These are phyloP conservation scores for Tolypocladium tropicale DNA, from an alignment of 2,329 filamentous ascomycete genomes.

Conservation along the genomic window DNA sequence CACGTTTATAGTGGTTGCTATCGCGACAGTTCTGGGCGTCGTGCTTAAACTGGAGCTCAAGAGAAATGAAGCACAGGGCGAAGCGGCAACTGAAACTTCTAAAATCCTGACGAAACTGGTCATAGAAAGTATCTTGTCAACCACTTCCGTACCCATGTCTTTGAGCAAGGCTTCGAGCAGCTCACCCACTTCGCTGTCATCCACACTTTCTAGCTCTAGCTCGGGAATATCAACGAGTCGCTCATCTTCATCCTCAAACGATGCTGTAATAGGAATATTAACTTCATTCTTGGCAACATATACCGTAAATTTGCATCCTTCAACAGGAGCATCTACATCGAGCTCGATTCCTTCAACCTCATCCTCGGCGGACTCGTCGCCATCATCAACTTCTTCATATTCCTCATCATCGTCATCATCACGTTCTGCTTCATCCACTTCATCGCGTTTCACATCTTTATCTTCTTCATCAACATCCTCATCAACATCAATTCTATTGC, in stretches of 20 bases:
- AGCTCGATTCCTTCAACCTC: background rate
- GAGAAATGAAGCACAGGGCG: background rate
- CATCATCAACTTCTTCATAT: background rate
- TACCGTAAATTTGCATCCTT: background rate
- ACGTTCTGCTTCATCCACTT: background rate
- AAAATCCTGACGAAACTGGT: background rate
- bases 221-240: background rate
- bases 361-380: background rate
- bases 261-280: background rate
- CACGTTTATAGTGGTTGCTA: conserved; percentile 2
- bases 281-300: background rate
- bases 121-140: background rate
- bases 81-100: background rate
- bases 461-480: background rate
- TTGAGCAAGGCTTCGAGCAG: background rate
- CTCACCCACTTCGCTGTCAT: background rate
- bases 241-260: background rate
- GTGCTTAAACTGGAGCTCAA: conserved; percentile 6
- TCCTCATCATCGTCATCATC: background rate
- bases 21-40: conserved; percentile 6
- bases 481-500: background rate
- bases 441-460: background rate
- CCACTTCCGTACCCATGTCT: background rate
- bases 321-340: background rate
- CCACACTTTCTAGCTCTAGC: background rate